Base-by-base conservation (phyloP, 148 eudicot species). In the Fagopyrum tataricum region DNA sequence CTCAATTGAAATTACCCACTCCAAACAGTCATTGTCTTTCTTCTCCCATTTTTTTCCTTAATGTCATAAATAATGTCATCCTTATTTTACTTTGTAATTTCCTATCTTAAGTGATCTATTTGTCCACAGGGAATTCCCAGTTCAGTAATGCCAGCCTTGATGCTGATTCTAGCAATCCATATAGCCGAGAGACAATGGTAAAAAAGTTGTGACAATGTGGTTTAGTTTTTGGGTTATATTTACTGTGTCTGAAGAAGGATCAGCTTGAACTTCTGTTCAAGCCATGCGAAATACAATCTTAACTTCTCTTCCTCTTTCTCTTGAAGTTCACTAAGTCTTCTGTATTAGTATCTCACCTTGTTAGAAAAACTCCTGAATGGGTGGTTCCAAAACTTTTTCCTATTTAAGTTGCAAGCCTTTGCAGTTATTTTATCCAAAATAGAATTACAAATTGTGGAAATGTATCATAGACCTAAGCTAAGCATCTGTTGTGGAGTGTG, bases 141-240 rank as follows among this genome's bases (percentile, higher is more conserved):
- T 41, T 64, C 68, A 76, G 76, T 72, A 74, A 74, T 76, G 87
- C 77, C 71, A 72, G 59, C 66, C 76, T 31, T 73, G 90, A 77
- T 40, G 72, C 52, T 7, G 88, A 85, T 76, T 75, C 84, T 72
- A 78, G 73, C 72, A 77, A 73, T 73, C 51, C 58, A 72, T 86
- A 83, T 79, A 81, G 76, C 73, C 78, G 79, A 52, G 81, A 82
- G 41, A 46, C 78, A 48, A 56, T 75, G 90, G 98, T 90, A 88
- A 78, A 80, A 1, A 26, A 44, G 44, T 55, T 55, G 21, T 55
- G 31, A 20, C 24, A 18, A 18, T 20, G 18, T 2, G 15, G 18
- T 20, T 55, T 55, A 55, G 4, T 18, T 55, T 46, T 71, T 23
- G 37, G 51, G 15, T 64, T 75, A 7, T 31, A 9, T 72, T 58